Conservation (phyloP, 345 rosid genomes). For the Camelina neglecta region DNA sequence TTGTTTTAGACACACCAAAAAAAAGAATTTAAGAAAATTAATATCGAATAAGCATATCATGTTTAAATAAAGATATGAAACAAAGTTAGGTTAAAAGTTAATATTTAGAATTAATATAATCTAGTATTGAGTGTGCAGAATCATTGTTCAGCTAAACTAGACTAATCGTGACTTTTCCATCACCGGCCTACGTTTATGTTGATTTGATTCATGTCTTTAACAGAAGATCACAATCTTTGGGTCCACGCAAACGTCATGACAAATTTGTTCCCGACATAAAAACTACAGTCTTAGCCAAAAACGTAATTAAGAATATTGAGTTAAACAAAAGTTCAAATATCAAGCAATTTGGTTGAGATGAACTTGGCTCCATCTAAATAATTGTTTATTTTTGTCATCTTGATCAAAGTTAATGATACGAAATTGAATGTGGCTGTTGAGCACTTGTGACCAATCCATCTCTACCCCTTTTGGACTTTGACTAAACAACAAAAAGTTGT, state of each 20-base stretch:
- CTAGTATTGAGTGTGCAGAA: constrained; percentile 10
- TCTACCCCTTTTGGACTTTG: constrained; percentile 19
- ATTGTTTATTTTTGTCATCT: neutral
- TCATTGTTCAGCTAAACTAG: constrained; percentile 1
- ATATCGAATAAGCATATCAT: neutral
- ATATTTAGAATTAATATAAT: neutral
- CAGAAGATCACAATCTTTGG: constrained; percentile 11
- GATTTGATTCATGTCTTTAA: constrained; percentile 16
- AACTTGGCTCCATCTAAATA: neutral
- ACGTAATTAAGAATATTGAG: neutral
- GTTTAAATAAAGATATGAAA: neutral
- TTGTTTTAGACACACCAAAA: neutral
- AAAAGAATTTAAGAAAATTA: neutral
- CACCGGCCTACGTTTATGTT: constrained; percentile 23
- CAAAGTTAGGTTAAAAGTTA: constrained; percentile 16
- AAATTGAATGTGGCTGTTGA: neutral
- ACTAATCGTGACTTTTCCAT: constrained; percentile 5
- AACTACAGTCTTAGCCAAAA: neutral
- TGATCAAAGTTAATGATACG: neutral
- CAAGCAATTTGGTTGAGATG: neutral
- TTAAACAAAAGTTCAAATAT: neutral
- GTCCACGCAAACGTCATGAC: constrained; percentile 1
- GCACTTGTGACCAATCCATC: neutral
- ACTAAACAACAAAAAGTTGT: constrained; percentile 4
- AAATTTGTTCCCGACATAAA: neutral